These are phyloP conservation scores for Ramaria sp. DNA, from an alignment of 768 basidiomycete genomes.

Conservation along the genomic window DNA sequence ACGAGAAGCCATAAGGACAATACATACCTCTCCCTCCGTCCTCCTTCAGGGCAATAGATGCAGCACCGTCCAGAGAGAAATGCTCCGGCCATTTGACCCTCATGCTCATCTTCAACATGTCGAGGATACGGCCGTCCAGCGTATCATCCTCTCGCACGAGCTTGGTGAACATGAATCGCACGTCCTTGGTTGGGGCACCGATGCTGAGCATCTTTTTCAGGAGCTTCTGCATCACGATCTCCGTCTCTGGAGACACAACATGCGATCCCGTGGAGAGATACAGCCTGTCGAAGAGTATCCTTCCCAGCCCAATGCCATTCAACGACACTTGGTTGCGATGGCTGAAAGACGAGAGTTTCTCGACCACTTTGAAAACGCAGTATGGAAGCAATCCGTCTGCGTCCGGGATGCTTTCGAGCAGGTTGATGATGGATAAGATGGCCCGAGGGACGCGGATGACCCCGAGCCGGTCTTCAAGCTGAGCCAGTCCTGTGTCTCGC, in stretches of 20 bases:
- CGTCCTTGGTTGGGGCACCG: slow-evolving; percentile 55
- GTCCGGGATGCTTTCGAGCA: slow-evolving; percentile 19
- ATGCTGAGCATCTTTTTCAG: slow-evolving; percentile 63
- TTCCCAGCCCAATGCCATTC: slow-evolving; percentile 44
- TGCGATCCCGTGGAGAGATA: slow-evolving; percentile 16
- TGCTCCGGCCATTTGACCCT: slow-evolving; percentile 73
- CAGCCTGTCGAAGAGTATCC: slow-evolving; percentile 41
- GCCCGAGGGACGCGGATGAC: slow-evolving; percentile 50
- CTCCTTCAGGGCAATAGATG: slow-evolving; percentile 39
- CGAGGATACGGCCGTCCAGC: slow-evolving; percentile 30
- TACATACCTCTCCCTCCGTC: slow-evolving; percentile 44
- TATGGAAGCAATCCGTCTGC: slow-evolving; percentile 28
- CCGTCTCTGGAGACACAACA: slow-evolving; percentile 6
- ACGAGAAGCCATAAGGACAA: slow-evolving; percentile 11
- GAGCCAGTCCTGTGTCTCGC: slow-evolving; percentile 22
- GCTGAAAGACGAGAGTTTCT: slow-evolving; percentile 43
- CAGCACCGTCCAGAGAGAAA: slow-evolving; percentile 51
- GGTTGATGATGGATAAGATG: slow-evolving; percentile 47
- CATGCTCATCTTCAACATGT: slow-evolving; percentile 59
- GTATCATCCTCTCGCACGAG: background rate
- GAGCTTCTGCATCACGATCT: slow-evolving; percentile 41
- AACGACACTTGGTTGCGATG: slow-evolving; percentile 66
- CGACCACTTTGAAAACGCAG: slow-evolving; percentile 48
- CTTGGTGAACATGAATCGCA: slow-evolving; percentile 50
- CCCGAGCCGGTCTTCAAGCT: slow-evolving; percentile 29